Percentiles rank a stretch among this genome's conserved stretches.
Evolutionary conservation across 2,329 filamentous ascomycete species (phyloP).

Genomic region (Thermothelomyces thermophilus): DNA sequence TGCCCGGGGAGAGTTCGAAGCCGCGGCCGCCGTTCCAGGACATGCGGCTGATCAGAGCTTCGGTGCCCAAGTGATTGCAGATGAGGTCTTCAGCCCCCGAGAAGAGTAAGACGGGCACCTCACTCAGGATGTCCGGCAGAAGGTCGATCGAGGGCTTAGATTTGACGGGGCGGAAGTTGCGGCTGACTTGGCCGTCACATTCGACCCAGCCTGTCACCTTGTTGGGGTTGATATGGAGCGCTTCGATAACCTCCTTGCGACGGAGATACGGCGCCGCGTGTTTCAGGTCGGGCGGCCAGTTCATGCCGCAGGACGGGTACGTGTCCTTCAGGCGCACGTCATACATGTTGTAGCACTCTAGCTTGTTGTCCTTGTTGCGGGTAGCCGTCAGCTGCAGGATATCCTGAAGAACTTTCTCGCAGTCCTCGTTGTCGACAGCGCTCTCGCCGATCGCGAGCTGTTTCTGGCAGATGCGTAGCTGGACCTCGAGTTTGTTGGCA

Average conservation of each 20-base stretch:
- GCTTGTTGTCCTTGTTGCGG: slow-evolving; percentile 40
- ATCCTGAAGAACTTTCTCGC: slow-evolving; percentile 69
- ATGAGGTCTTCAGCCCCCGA: slow-evolving; percentile 92
- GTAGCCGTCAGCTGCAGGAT: slow-evolving; percentile 62
- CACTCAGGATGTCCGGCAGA: slow-evolving; percentile 69
- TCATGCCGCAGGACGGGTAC: slow-evolving; percentile 87
- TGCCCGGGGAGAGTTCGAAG: slow-evolving; percentile 80
- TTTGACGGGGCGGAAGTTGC: slow-evolving; percentile 61
- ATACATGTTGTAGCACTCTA: slow-evolving; percentile 88
- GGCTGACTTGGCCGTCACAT: slow-evolving; percentile 73
- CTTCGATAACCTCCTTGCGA: slow-evolving; percentile 67
- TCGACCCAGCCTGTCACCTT: slow-evolving; percentile 88
- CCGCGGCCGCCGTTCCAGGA: slow-evolving; percentile 87
- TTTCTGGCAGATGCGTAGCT: slow-evolving; percentile 63
- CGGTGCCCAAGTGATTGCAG: slow-evolving; percentile 94
- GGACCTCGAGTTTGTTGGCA: slow-evolving; percentile 59
- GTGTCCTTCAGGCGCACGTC: slow-evolving; percentile 79
- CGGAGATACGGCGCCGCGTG: slow-evolving; percentile 78
- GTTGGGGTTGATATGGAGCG: slow-evolving; percentile 74
- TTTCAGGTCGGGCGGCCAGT: slow-evolving; percentile 86
- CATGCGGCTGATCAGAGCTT: slow-evolving; percentile 83
- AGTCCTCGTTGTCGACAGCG: slow-evolving; percentile 61
- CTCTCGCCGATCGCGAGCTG: slow-evolving; percentile 47
- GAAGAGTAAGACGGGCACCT: slow-evolving; percentile 78
- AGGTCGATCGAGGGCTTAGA: slow-evolving; percentile 68